Evolutionary conservation across 2,329 filamentous ascomycete genomes (phyloP), one percentile per base, ranked within the genome.

Genomic region (Alternaria novae-zelandiae): DNA sequence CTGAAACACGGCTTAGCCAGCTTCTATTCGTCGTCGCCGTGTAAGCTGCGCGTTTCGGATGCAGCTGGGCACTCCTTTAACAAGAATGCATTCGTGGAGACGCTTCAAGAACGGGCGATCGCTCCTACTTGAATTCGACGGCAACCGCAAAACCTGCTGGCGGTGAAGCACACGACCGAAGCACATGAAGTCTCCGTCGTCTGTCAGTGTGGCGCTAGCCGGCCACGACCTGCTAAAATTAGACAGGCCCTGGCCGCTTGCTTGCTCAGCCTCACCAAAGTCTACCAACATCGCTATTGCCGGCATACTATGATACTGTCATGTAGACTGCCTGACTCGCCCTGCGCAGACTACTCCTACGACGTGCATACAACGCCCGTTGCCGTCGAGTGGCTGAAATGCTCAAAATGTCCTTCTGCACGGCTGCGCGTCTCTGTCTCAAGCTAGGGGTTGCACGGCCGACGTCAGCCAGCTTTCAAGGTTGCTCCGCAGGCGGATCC

Each of bases 241-340:
- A 73, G 70, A 47, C 44, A 47, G 57, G 62, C 65, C 70, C 62
- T 69, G 57, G 59, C 36, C 56, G 70, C 68, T 66, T 55, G 65
- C 64, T 13, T 69, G 66, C 67, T 72, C 73, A 75, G 73, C 73
- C 73, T 74, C 72, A 73, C 65, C 58, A 59, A 57, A 41, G 46
- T 43, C 64, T 41, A 47, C 60, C 17, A 21, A 23, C 50, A 30
- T 65, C 53, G 63, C 63, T 26, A 26, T 41, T 47, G 46, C 63
- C 41, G 57, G 43, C 21, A 17, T 32, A 45, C 32, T 60, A 46
- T 49, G 21, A 56, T 21, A 20, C 11, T 46, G 2, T 9, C 8
- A 26, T 43, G 25, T 20, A 45, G 21, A 50, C 17, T 13, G 12
- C 20, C 36, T 41, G 36, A 41, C 36, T 41, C 36, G 36, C 36